phyloP scores from a whole-genome alignment of 805 yeast species.

The Candida verbasci region DNA sequence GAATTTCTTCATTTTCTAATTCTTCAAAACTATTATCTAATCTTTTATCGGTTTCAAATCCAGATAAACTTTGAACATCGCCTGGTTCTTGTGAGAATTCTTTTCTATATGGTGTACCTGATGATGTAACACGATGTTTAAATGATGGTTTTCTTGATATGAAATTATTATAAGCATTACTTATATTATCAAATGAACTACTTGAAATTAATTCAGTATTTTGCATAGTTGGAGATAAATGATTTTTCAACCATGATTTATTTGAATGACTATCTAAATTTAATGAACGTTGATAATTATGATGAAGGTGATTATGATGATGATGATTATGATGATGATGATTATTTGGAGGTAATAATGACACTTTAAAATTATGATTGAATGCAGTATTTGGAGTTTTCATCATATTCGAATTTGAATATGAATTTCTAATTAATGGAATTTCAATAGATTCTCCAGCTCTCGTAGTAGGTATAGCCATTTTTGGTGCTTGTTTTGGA shows the following conservation, averaged over 20 bases:
- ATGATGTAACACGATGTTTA: conserved; percentile 13
- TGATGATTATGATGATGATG: conserved; percentile 4
- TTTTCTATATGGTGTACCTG: conserved; percentile 12
- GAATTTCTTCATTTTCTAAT: conserved; percentile 29
- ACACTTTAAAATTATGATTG: not conserved
- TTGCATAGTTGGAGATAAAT: conserved; percentile 14
- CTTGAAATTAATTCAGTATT: conserved; percentile 14
- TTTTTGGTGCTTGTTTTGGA: conserved; percentile 31
- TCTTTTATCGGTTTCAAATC: conserved; percentile 7
- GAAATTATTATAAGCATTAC: conserved; percentile 19
- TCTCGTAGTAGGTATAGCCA: conserved; percentile 80
- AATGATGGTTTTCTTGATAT: conserved; percentile 15
- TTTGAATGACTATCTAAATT: not conserved
- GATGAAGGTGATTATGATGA: no score
- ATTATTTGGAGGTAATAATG: not conserved
- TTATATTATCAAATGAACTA: conserved; percentile 23
- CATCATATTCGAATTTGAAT: conserved; percentile 12
- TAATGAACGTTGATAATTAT: not conserved
- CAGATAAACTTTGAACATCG: conserved; percentile 6
- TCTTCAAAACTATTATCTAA: conserved; percentile 5
- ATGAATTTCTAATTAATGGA: conserved; percentile 32
- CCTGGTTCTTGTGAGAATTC: conserved; percentile 8
- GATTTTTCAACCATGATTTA: conserved; percentile 25
- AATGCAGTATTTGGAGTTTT: conserved; percentile 3
- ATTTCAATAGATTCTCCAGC: conserved; percentile 78